Base-by-base conservation (phyloP, 768 basidiomycete species). In the Termitomyces bulborhizus region DNA sequence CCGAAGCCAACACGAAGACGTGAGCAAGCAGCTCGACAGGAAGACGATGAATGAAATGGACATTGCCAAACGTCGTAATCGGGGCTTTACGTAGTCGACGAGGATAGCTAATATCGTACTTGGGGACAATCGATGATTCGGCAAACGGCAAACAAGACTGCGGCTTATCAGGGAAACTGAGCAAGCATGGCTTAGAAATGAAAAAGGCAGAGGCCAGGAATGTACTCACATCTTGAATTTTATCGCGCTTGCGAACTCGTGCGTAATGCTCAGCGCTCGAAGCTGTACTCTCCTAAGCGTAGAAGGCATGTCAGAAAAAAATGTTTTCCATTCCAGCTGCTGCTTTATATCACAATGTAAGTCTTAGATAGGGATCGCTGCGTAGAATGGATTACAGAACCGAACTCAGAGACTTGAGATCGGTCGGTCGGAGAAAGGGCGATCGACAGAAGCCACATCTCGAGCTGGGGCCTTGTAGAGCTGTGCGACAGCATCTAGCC, bases 21-120 rank as follows among this genome's bases (percentile, higher is more conserved):
- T 81, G 76, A 37, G 81, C 72, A 39, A 90, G 74, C 16, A 90
- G 66, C 64, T 90, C 88, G 31, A 72, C 69, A 8, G 88, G 87
- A 44, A 90, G 78, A 26, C 66, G 63, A 56, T 76, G 76, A 51
- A 88, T 81, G 57, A 78, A 76, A 60, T 85, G 84, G 9, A 66
- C 47, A 3, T 65, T 60, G 39, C 42, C 49, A 51, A 63, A 56
- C 40, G 49, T 44, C 21, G 67, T 60, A 13, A 55, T 54, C 45
- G 68, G 63, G 32, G 66, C 63, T 46, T 68, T 66, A 58, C 67
- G 69, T 15, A 76, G 71, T 51, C 70, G 71, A 39, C 64, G 69
- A 3, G 73, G 75, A 45, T 64, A 65, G 55, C 74, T 66, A 45
- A 76, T 74, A 49, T 63, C 50, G 51, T 55, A 57, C 40, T 57